phyloP scores from a whole-genome alignment of 495 filamentous ascomycete species.

The Trichoderma erinaceum region DNA sequence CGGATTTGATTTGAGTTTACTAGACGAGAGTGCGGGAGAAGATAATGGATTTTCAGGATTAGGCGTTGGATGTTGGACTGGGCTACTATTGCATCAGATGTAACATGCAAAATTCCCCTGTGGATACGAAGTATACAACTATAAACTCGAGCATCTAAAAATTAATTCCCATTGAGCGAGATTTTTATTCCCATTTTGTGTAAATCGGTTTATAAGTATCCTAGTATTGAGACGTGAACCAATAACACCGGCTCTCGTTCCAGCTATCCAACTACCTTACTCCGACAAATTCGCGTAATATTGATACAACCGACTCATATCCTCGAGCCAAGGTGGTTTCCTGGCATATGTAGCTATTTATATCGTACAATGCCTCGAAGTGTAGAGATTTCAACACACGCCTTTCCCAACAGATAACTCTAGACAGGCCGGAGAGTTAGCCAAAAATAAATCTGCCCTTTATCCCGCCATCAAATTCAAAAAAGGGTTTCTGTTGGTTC shows the following conservation, averaged over 20 bases:
- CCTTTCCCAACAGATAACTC: neutral
- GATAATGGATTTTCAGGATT: constrained; percentile 11
- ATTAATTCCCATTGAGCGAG: constrained; percentile 10
- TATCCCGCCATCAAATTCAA: neutral
- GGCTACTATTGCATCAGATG: constrained; percentile 13
- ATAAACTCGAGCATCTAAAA: constrained; percentile 8
- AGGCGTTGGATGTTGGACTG: constrained; percentile 13
- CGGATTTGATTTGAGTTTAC: neutral
- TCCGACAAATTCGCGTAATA: neutral
- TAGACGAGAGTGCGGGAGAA: neutral
- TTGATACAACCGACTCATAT: neutral
- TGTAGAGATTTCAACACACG: neutral
- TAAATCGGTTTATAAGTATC: neutral
- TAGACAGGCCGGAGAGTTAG: neutral
- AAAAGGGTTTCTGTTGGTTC: neutral
- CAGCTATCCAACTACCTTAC: neutral
- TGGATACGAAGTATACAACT: neutral
- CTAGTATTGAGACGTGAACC: neutral
- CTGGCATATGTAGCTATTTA: neutral
- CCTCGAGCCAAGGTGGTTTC: neutral
- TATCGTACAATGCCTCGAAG: constrained; percentile 8
- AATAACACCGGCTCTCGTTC: neutral
- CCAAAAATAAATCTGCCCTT: neutral
- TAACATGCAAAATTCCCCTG: neutral
- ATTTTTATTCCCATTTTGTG: neutral